A percentile compares a stretch with the other conserved stretches of the same genome.
Conservation (phyloP, 2,329 filamentous ascomycete genomes). For the Fusarium sp. region DNA sequence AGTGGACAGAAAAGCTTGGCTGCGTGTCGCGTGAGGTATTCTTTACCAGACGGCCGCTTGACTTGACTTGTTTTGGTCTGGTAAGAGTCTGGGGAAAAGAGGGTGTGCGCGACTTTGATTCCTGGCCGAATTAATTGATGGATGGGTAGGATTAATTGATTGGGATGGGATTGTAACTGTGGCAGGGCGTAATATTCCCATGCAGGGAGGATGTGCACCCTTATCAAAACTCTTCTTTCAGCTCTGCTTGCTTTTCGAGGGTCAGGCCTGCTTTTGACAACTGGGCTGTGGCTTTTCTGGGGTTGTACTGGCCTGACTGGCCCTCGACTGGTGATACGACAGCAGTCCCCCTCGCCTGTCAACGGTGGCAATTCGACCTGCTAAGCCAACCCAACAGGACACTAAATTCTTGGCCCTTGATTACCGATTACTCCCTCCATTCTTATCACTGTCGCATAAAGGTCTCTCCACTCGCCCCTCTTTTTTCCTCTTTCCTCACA, state of each 20-base stretch:
- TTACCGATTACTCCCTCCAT: background rate
- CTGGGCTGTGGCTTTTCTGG: background rate
- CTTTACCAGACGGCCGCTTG: background rate
- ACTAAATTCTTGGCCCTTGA: constrained; percentile 2
- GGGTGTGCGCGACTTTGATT: constrained; percentile 11
- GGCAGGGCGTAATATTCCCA: background rate
- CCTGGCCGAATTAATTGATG: no score
- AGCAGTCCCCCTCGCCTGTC: background rate
- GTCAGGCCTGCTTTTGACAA: background rate
- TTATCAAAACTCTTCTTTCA: constrained; percentile 2
- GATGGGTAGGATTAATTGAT: no score
- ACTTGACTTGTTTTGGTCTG: constrained; percentile 7
- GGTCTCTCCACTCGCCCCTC: constrained; percentile 17
- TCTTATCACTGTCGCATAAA: constrained; percentile 2
- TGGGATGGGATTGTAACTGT: background rate
- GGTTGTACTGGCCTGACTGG: background rate
- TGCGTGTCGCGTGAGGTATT: background rate
- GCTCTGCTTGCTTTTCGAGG: background rate
- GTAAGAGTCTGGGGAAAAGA: constrained; percentile 14
- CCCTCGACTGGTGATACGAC: background rate
- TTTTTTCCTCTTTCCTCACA: constrained; percentile 16
- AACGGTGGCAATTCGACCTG: background rate
- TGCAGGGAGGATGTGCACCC: background rate
- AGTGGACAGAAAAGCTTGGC: constrained; percentile 6
- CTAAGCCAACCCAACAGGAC: background rate